These are phyloP conservation scores for Tubosaeta brunneosetosa DNA, from an alignment of 768 basidiomycete genomes.

Conservation along the genomic window DNA sequence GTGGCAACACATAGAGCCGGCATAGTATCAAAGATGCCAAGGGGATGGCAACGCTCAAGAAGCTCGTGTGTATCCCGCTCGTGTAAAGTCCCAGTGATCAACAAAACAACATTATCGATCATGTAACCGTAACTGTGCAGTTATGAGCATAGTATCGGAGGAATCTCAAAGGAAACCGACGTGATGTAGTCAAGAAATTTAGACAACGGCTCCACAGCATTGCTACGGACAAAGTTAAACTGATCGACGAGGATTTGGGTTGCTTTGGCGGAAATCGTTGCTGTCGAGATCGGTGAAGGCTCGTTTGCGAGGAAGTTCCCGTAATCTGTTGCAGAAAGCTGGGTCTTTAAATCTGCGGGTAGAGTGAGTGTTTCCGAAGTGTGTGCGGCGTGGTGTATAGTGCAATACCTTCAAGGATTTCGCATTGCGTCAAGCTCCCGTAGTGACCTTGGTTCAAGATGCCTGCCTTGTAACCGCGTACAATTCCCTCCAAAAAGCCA, in stretches of 20 bases:
- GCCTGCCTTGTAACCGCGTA: slow-evolving; percentile 80
- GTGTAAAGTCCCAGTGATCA: slow-evolving; percentile 81
- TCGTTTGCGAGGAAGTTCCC: slow-evolving; percentile 98
- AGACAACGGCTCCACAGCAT: slow-evolving; percentile 85
- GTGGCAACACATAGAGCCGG: slow-evolving; percentile 98
- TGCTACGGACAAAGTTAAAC: slow-evolving; percentile 89
- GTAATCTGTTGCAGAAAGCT: slow-evolving; percentile 94
- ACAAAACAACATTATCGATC: slow-evolving; percentile 98
- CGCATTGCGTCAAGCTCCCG: slow-evolving; percentile 92
- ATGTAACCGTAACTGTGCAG: slow-evolving; percentile 86
- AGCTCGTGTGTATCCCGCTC: slow-evolving; percentile 59
- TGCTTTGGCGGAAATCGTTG: slow-evolving; percentile 95
- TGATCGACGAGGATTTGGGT: slow-evolving; percentile 94
- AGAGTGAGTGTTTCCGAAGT: slow-evolving; percentile 1
- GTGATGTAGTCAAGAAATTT: slow-evolving; percentile 98
- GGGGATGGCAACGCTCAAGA: slow-evolving; percentile 91
- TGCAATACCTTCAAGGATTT: slow-evolving; percentile 83
- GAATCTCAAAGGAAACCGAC: slow-evolving; percentile 44
- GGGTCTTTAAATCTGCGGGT: slow-evolving; percentile 85
- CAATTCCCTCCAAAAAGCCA: slow-evolving; percentile 78
- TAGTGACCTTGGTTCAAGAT: slow-evolving; percentile 89
- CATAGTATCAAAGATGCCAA: slow-evolving; percentile 98
- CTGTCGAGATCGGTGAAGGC: slow-evolving; percentile 86
- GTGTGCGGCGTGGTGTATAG: neutral
- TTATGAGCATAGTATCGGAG: slow-evolving; percentile 4